Base-by-base conservation (phyloP, 345 rosid species). In the Abelmoschus esculentus region DNA sequence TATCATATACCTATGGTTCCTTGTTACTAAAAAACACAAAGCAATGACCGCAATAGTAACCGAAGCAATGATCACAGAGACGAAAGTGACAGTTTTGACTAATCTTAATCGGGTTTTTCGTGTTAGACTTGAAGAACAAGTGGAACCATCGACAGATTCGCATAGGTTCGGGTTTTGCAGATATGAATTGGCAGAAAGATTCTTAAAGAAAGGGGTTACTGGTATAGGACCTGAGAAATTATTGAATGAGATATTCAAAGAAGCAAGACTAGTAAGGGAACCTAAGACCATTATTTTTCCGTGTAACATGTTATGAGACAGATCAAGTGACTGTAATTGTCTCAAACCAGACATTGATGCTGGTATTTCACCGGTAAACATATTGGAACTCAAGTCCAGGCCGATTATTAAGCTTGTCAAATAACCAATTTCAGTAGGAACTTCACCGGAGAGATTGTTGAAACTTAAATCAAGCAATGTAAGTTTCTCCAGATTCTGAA, bases 221-320 rank as follows among this genome's bases (percentile, higher is more conserved):
- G 99, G 99, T 72, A 95, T 86, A 8, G 99, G 93, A 72, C 97
- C 97, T 1, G 99, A 82, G 79, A 95, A 88, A 67, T 95, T 91
- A 77, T 95, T 95, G 80, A 73, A 85, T 53, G 99, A 91, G 73
- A 91, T 85, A 76, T 95, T 95, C 54, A 95, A 83, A 53, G 91
- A 86, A 72, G 99, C 81, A 63, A 95, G 87, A 77, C 97, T 95
- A n/a, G 99, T 88, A 54, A 95, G 86, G 12, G 85, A 87, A 54
- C 91, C 88, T 3, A 95, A 86, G 66, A 91, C 85, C 73, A 80
- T 86, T 72, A 91, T 95, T 47, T 70, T 76, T 11, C 99, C 96
- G 42, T 69, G 63, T 4, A 95, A 80, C 74, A 74, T 66, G 36
- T 95, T 95, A 76, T 77, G 83, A 13, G 99, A 91, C 70, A 95